Evolutionary conservation across 768 basidiomycete species (phyloP).

Genomic region (Gloeopeniophorella convolvens): DNA sequence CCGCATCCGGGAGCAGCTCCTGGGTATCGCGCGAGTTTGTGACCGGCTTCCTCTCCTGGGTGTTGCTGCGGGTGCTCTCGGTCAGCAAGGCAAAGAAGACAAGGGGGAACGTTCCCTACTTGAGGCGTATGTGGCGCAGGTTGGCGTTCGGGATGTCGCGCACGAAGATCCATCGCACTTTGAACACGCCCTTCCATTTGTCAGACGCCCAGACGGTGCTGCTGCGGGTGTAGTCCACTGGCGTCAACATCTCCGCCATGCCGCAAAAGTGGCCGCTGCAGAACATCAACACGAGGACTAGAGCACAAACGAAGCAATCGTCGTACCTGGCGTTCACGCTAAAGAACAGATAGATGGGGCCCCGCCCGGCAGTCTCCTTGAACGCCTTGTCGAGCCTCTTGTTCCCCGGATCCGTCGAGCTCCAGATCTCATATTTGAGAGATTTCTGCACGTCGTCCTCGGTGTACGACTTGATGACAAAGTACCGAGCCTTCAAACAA

Average conservation of each 20-base stretch:
- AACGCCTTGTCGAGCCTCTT: conserved; percentile 97
- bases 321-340: conserved; percentile 85
- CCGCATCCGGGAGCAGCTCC: conserved; percentile 91
- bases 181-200: conserved; percentile 99
- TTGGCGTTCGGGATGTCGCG: conserved; percentile 90
- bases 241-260: conserved; percentile 97
- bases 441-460: conserved; percentile 99
- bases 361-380: conserved; percentile 85
- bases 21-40: conserved; percentile 98
- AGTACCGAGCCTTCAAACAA: conserved; percentile 93
- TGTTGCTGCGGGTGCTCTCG: conserved; percentile 60
- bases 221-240: conserved; percentile 89
- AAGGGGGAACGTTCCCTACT: conserved; percentile 38
- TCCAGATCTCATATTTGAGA: conserved; percentile 96
- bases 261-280: conserved; percentile 93
- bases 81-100: background rate
- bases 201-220: conserved; percentile 99
- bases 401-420: conserved; percentile 94
- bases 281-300: background rate
- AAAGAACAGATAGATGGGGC: conserved; percentile 97
- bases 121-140: conserved; percentile 81
- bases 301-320: background rate
- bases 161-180: conserved; percentile 96
- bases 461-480: conserved; percentile 98
- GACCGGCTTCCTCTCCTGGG: conserved; percentile 96